Conservation (phyloP, 2,329 filamentous ascomycete species). For the Pestalotiopsis sp. region DNA sequence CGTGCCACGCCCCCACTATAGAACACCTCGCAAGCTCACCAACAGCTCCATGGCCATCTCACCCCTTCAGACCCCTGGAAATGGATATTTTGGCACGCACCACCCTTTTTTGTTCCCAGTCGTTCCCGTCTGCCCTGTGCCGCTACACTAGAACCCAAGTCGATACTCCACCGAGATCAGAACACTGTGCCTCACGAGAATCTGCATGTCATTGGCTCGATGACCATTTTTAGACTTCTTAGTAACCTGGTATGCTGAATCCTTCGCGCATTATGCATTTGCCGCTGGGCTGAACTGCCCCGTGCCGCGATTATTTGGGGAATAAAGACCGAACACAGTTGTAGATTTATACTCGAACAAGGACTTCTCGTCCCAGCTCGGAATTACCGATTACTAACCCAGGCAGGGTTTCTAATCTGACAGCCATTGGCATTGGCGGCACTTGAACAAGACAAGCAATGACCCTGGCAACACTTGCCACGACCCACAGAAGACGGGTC, state of each 20-base stretch:
- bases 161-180: neutral
- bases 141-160: neutral
- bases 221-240: neutral
- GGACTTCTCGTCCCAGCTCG: neutral
- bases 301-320: neutral
- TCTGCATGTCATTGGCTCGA: neutral
- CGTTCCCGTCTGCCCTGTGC: neutral
- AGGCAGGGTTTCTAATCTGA: neutral
- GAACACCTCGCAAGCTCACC: no score
- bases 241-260: neutral
- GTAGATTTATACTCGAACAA: neutral
- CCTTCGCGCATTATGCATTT: neutral
- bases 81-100: no score
- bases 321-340: neutral
- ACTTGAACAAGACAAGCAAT: neutral
- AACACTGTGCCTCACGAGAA: neutral
- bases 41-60: no score
- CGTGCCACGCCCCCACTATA: no score
- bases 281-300: neutral
- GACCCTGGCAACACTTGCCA: neutral
- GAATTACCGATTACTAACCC: neutral
- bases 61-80: no score
- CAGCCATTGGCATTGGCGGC: neutral
- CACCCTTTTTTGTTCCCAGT: no score
- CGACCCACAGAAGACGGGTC: neutral